Conservation (phyloP, 306 rosid species). For the Fragaria nilgerrensis region DNA sequence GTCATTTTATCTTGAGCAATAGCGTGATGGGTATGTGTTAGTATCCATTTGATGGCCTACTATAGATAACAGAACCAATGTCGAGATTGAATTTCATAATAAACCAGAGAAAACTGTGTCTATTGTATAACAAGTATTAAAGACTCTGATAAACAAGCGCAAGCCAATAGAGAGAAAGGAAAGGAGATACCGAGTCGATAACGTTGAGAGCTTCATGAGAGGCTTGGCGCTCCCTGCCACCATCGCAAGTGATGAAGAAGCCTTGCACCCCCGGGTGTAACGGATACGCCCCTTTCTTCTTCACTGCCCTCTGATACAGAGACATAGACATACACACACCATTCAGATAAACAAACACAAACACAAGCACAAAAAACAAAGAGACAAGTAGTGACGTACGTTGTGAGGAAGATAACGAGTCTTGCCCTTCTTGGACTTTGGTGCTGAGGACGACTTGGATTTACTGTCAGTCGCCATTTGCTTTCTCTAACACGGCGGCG, state of each 20-base stretch:
- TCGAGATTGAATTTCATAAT: neutral
- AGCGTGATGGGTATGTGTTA: neutral
- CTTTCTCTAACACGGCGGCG: neutral
- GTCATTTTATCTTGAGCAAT: no score
- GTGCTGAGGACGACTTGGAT: constrained; percentile 20
- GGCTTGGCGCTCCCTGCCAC: constrained; percentile 95
- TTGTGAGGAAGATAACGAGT: constrained; percentile 83
- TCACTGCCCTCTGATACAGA: constrained; percentile 63
- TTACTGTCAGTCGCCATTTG: constrained; percentile 53
- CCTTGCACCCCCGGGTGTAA: constrained; percentile 87
- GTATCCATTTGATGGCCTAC: neutral
- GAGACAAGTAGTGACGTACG: constrained; percentile 30
- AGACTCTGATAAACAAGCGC: no score
- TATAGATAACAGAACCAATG: neutral
- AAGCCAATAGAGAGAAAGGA: neutral
- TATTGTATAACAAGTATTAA: no score
- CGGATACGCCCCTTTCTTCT: constrained; percentile 88
- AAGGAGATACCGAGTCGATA: constrained; percentile 62
- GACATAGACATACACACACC: neutral
- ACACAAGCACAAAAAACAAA: no score
- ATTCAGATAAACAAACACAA: no score
- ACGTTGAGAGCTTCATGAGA: constrained; percentile 81
- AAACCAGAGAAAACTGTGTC: neutral
- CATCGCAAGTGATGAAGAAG: constrained; percentile 92
- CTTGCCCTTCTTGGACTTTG: constrained; percentile 57